phyloP scores from a whole-genome alignment of 2,329 filamentous ascomycete species.

The Aureobasidium sp. region DNA sequence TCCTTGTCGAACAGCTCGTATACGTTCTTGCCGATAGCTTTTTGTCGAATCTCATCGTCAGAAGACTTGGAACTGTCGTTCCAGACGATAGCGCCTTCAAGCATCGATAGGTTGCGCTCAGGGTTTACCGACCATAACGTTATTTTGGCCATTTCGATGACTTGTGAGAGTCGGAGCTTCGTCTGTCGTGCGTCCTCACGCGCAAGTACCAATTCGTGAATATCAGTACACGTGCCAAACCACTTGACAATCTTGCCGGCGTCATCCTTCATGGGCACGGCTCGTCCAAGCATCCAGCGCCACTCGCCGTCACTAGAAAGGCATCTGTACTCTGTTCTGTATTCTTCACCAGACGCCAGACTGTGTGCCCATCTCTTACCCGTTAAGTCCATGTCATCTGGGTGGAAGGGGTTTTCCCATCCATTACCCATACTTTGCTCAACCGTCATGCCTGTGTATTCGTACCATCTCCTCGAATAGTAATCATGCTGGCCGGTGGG shows the following conservation, averaged over 20 bases:
- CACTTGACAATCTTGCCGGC: constrained; percentile 65
- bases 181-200: constrained; percentile 57
- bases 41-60: background rate
- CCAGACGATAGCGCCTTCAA: constrained; percentile 57
- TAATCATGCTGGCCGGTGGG: constrained; percentile 61
- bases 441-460: constrained; percentile 61
- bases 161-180: constrained; percentile 61
- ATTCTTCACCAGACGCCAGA: constrained; percentile 58
- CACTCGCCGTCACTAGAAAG: constrained; percentile 58
- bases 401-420: constrained; percentile 59
- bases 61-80: background rate
- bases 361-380: constrained; percentile 51
- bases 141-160: constrained; percentile 66
- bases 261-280: constrained; percentile 58
- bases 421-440: constrained; percentile 54
- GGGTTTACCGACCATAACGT: constrained; percentile 66
- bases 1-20: constrained; percentile 50
- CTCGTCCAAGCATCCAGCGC: constrained; percentile 71
- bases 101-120: constrained; percentile 53
- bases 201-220: constrained; percentile 64
- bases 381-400: constrained; percentile 56
- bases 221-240: constrained; percentile 71
- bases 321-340: constrained; percentile 63
- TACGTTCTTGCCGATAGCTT: constrained; percentile 38
- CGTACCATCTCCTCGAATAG: constrained; percentile 69